Evolutionary conservation across 768 basidiomycete species (phyloP).

Genomic region (Amanita subjunquillea): DNA sequence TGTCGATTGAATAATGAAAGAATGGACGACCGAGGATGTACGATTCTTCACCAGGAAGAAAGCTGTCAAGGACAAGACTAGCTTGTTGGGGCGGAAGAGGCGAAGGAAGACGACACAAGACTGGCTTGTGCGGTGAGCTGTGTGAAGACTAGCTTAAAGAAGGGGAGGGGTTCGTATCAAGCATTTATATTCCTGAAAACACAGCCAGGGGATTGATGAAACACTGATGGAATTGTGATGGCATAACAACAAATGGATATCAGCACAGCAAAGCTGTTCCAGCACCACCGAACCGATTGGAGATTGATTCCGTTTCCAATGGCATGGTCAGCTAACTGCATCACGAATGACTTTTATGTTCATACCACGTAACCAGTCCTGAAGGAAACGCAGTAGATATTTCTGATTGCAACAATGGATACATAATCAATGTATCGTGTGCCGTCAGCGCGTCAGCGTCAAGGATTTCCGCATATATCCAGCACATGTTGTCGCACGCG

Average conservation of each 20-base stretch:
- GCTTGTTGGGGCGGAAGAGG: conserved; percentile 1
- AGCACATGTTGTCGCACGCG: conserved; percentile 69
- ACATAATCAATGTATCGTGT: neutral
- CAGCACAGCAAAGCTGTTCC: neutral
- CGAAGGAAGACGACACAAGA: conserved; percentile 20
- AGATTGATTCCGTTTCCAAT: neutral
- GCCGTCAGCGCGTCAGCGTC: conserved; percentile 10
- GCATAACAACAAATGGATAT: neutral
- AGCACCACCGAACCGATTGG: neutral
- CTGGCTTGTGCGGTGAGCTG: conserved; percentile 20
- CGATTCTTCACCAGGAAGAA: conserved; percentile 18
- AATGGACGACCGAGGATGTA: neutral
- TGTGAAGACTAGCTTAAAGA: conserved; percentile 25
- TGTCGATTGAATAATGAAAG: conserved; percentile 6
- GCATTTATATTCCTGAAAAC: neutral
- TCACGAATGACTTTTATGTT: no score
- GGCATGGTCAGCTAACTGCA: no score
- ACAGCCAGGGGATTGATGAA: neutral
- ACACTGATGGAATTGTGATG: conserved; percentile 1
- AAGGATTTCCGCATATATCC: conserved; percentile 57
- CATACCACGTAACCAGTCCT: no score
- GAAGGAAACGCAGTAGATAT: no score
- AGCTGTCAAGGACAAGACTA: conserved; percentile 7
- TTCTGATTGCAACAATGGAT: no score
- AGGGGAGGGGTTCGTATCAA: neutral